These are phyloP conservation scores for Tetrapisispora fleetii DNA, from an alignment of 805 yeast genomes.

Conservation along the genomic window DNA sequence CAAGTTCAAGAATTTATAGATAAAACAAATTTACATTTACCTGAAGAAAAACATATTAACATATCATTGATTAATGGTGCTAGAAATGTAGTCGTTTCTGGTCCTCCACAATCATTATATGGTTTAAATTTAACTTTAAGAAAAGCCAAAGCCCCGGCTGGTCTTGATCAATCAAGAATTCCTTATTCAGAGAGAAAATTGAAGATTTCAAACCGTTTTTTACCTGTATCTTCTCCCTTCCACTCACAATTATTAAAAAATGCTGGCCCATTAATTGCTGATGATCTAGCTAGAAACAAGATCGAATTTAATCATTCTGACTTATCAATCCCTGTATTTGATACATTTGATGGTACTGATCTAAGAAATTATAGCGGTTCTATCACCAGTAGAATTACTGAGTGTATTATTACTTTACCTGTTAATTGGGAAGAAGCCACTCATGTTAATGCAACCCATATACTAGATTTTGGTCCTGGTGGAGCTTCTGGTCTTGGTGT, in stretches of 20 bases:
- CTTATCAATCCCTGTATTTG: constrained; percentile 79
- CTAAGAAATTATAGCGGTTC: constrained; percentile 49
- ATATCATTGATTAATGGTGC: constrained; percentile 93
- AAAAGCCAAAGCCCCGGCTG: constrained; percentile 89
- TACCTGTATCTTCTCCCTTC: constrained; percentile 95
- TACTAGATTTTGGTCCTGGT: constrained; percentile 97
- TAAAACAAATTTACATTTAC: constrained; percentile 87
- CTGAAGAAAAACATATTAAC: constrained; percentile 80
- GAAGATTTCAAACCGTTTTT: constrained; percentile 84
- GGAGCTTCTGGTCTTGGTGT: constrained; percentile 95
- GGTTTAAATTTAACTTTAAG: constrained; percentile 90
- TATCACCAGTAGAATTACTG: constrained; percentile 58
- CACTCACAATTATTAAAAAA: constrained; percentile 77
- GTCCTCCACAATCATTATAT: constrained; percentile 96
- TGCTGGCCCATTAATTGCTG: constrained; percentile 56
- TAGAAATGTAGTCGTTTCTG: constrained; percentile 87
- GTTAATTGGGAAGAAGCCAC: constrained; percentile 95
- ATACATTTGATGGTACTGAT: constrained; percentile 78
- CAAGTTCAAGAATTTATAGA: constrained; percentile 75
- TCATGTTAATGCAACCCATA: constrained; percentile 69
- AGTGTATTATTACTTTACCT: constrained; percentile 77
- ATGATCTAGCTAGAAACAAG: constrained; percentile 52
- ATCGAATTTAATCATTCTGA: constrained; percentile 46
- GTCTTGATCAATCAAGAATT: constrained; percentile 88
- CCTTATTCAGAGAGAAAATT: constrained; percentile 92